Evolutionary conservation across 106 monocot genomes (phyloP).

Genomic region (Dendrobium officinale): DNA sequence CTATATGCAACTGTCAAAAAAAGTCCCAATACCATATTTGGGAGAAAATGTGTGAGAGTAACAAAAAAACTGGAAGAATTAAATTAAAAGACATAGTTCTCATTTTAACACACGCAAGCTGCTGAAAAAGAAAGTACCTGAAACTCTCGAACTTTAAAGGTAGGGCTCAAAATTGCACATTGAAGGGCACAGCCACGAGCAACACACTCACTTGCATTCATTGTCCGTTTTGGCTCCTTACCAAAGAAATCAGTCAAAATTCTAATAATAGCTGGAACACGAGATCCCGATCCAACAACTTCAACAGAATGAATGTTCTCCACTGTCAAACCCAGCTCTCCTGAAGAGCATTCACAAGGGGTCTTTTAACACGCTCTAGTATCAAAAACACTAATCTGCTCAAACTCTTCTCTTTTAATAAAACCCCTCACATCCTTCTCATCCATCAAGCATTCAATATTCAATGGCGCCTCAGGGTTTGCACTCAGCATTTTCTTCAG

Average conservation of each 20-base stretch:
- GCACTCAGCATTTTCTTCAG: slow-evolving; percentile 63
- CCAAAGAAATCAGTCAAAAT: slow-evolving; percentile 42
- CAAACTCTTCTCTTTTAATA: slow-evolving; percentile 61
- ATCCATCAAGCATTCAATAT: slow-evolving; percentile 66
- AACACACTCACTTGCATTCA: slow-evolving; percentile 71
- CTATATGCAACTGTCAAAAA: not conserved
- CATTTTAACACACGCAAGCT: not conserved
- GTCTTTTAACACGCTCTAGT: slow-evolving; percentile 41
- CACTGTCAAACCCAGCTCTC: slow-evolving; percentile 28
- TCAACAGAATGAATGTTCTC: slow-evolving; percentile 46
- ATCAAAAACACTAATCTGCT: slow-evolving; percentile 42
- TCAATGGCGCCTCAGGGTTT: slow-evolving; percentile 52
- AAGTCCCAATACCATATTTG: not conserved
- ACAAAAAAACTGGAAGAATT: not conserved
- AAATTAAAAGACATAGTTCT: not conserved
- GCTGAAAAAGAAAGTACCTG: slow-evolving; percentile 27
- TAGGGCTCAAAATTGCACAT: slow-evolving; percentile 55
- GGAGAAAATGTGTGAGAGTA: not conserved
- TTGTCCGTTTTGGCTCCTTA: slow-evolving; percentile 49
- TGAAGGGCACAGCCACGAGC: slow-evolving; percentile 63
- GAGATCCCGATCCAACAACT: slow-evolving; percentile 62
- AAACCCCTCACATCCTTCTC: slow-evolving; percentile 60
- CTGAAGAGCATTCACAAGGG: slow-evolving; percentile 35
- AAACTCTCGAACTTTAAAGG: slow-evolving; percentile 61
- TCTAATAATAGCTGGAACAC: slow-evolving; percentile 49